These are phyloP conservation scores for Styphnolobium japonicum DNA, from an alignment of 306 rosid species.

Conservation along the genomic window DNA sequence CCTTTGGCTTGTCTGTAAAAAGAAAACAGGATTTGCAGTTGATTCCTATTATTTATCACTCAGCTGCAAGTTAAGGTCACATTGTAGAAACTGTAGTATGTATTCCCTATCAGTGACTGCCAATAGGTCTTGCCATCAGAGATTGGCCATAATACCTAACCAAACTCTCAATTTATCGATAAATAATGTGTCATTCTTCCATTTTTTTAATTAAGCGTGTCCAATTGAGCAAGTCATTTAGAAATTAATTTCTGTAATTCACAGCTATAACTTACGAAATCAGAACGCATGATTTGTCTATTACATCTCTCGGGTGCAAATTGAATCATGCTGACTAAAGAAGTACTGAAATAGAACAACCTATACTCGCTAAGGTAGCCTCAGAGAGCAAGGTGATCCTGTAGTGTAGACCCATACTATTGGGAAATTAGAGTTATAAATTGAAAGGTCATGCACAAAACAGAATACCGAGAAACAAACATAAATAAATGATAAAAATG, in stretches of 20 bases:
- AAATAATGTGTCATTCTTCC: not conserved
- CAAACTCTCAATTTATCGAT: not conserved
- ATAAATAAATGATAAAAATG: too few relatives aligned
- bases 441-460: too few relatives aligned
- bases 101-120: not conserved
- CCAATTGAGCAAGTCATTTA: not conserved
- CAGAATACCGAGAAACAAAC: too few relatives aligned
- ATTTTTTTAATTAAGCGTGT: not conserved
- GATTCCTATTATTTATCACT: conserved; percentile 17
- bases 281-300: not conserved
- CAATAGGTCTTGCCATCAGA: not conserved
- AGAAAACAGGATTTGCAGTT: conserved; percentile 7
- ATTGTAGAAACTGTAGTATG: not conserved
- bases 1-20: not conserved
- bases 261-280: not conserved
- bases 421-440: too few relatives aligned
- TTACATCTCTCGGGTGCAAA: too few relatives aligned
- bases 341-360: too few relatives aligned
- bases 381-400: too few relatives aligned
- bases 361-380: too few relatives aligned
- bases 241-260: not conserved
- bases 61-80: not conserved
- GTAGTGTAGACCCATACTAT: too few relatives aligned
- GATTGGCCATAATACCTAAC: not conserved
- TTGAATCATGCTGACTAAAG: too few relatives aligned